These are phyloP conservation scores for Neckera pumila DNA, from an alignment of 225 moss, liverwort and hornwort genomes.

Conservation along the genomic window DNA sequence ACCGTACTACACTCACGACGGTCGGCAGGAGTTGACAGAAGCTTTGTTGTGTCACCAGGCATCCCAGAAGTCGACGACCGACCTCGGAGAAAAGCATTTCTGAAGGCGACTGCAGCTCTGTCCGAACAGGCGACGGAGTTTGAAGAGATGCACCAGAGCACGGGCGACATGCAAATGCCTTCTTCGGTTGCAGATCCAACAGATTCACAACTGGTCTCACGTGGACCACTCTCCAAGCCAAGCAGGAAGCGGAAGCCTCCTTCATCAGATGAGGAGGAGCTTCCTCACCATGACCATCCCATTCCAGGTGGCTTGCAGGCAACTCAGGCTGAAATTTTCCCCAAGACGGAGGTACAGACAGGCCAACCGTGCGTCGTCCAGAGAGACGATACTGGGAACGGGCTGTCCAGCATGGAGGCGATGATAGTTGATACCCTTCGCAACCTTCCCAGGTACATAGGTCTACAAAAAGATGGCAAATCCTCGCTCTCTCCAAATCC, in stretches of 20 bases:
- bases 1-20: not conserved
- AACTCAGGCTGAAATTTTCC: not conserved
- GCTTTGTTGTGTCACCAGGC: not conserved
- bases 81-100: conserved; percentile 8
- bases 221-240: not conserved
- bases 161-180: not conserved
- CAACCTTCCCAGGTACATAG: not conserved
- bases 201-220: not conserved
- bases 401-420: not conserved
- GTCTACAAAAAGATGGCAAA: not conserved
- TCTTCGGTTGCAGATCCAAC: not conserved
- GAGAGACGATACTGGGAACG: not conserved
- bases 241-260: conserved; percentile 1
- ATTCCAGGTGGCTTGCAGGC: conserved; percentile 1
- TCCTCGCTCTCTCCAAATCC: not conserved
- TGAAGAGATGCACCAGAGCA: not conserved
- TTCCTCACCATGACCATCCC: not conserved
- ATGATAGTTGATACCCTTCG: not conserved
- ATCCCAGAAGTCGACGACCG: not conserved
- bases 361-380: not conserved
- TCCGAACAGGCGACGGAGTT: conserved; percentile 1
- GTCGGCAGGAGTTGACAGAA: not conserved
- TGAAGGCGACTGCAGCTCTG: not conserved
- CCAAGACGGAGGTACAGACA: not conserved
- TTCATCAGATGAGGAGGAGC: not conserved